Base-by-base conservation (phyloP, 2,329 filamentous ascomycete genomes). In the Helotiales sp. region DNA sequence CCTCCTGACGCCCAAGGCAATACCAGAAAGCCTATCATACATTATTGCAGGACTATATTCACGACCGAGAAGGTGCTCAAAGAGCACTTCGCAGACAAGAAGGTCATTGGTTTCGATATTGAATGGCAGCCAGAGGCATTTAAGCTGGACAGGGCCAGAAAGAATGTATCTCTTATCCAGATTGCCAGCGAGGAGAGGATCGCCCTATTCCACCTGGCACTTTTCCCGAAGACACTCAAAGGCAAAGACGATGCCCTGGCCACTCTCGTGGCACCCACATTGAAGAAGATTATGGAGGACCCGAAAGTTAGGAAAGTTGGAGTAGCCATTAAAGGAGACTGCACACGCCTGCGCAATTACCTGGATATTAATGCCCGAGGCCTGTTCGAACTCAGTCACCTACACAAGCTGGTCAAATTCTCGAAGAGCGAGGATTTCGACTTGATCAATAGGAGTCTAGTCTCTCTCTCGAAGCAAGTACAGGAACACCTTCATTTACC, bases 71-170 rank as follows among this genome's bases (percentile, higher is more conserved):
- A 77, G 5, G 81, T 89, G 7, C 78, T 84, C 58, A 76, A 83
- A 17, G 72, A 82, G 57, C 79, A 88, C 57, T 96, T 97, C 65
- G 69, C 86, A 36, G 64, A 81, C 25, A 85, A 95, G 67, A 78
- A 83, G 36, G 74, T 96, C 2, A 71, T 97, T n/a, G 93, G 93
- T 0, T 91, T 97, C 60, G 93, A 97, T 68, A 80, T 97, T 61
- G 93, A 97, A 75, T 97, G 93, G 93, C 79, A 84, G 52, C 63
- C 77, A 1, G 76, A 81, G 5, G 79, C 84, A 0, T 75, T 69
- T 5, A 77, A 71, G 19, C 66, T 63, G 7, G 71, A 79, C 2
- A 77, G 79, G 2, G 74, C 86, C 3, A 87, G 89, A 63, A 77
- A 81, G 52, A 91, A 92, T 60, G 83, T 96, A 6, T 93, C 90